phyloP scores from a whole-genome alignment of 371 early-diverging fungal genomes.

The Synchytrium microbalum region DNA sequence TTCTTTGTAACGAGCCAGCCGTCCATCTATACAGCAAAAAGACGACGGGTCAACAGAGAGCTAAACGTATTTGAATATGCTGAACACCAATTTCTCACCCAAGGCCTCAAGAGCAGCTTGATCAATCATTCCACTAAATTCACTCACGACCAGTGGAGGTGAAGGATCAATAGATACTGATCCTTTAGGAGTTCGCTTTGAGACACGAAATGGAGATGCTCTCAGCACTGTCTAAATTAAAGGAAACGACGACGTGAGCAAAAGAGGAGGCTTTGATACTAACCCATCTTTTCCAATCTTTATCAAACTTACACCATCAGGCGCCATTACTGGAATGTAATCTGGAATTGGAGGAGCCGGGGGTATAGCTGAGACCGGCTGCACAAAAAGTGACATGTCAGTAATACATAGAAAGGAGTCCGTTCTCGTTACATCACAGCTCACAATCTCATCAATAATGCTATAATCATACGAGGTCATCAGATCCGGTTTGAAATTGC shows the following conservation, averaged over 20 bases:
- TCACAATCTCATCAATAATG: slow-evolving; percentile 20
- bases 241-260: background rate
- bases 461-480: slow-evolving; percentile 23
- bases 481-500: slow-evolving; percentile 12
- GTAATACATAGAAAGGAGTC: no score
- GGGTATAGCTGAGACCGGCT: background rate
- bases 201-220: slow-evolving; percentile 23
- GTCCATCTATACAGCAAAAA: slow-evolving; percentile 25
- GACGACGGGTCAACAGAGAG: background rate
- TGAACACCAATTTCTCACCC: slow-evolving; percentile 14
- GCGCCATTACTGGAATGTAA: background rate
- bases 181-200: slow-evolving; percentile 29
- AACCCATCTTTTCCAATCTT: background rate
- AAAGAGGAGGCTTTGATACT: background rate
- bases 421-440: no score
- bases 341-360: background rate
- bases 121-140: slow-evolving; percentile 29
- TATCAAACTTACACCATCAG: background rate
- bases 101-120: slow-evolving; percentile 19
- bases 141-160: slow-evolving; percentile 29
- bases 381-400: background rate
- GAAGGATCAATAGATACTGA: slow-evolving; percentile 33
- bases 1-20: slow-evolving; percentile 37
- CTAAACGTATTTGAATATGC: background rate
- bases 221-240: slow-evolving; percentile 16